Evolutionary conservation across 805 yeast species (phyloP), one percentile per base, ranked within the genome.

Genomic region (Peterozyma toletana): DNA sequence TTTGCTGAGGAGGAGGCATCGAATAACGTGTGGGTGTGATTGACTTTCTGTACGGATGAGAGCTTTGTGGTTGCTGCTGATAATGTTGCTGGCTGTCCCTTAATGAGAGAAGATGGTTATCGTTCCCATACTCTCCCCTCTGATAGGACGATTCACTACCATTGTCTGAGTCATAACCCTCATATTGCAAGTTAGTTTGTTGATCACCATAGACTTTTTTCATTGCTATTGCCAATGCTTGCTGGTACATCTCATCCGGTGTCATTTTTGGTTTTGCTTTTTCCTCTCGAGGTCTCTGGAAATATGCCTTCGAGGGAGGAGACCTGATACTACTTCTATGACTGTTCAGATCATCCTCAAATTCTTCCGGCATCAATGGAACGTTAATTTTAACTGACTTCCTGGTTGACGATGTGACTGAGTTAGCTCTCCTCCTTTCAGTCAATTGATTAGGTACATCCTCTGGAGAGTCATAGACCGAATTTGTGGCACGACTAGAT

Each of bases 191-290:
- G 33, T 33, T 16, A 33, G 9, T 18, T 39, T n/a, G 38, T 36
- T 17, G 10, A 33, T 59, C 64, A 5, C 81, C 82, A 52, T 78
- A 78, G 1, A 80, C 84, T 46, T 68, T 77, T 47, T 66, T 69
- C 56, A 70, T 63, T 0, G 86, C 86, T 11, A 74, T 72, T 49
- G 72, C 73, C 48, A 72, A 64, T 0, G 86, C 86, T 49, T 63
- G 63, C 16, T 66, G 67, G 51, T 79, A 80, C 67, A 78, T 64
- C 48, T 78, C 82, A 35, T 69, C 74, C 18, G 72, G 72, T 27
- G 75, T 56, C 36, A 58, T 50, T 37, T 52, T 43, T 11, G 21
- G 30, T n/a, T 33, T 39, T 30, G 14, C 16, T 33, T 33, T 33
- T 21, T 21, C 15, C 16, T 5, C 15, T 21, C 11, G 9, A 15